Conservation (phyloP, 2,329 filamentous ascomycete genomes). For the Penicillium sp. region DNA sequence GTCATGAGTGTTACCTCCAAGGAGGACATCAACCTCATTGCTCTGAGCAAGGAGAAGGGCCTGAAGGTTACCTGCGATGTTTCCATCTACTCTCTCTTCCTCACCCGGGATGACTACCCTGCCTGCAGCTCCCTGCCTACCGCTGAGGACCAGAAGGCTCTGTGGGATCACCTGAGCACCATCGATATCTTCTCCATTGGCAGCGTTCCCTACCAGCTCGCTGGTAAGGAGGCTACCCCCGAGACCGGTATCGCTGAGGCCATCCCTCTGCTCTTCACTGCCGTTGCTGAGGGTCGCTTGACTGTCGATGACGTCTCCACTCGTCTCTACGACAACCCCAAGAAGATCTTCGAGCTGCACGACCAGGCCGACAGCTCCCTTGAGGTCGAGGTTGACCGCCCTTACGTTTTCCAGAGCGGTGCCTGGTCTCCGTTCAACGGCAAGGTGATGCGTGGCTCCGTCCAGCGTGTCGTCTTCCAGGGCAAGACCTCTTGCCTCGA, state of each 20-base stretch:
- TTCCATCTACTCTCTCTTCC: constrained; percentile 75
- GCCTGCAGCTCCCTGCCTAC: constrained; percentile 65
- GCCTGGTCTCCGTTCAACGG: constrained; percentile 73
- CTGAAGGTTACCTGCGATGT: constrained; percentile 80
- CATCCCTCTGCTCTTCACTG: constrained; percentile 72
- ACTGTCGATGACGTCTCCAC: constrained; percentile 72
- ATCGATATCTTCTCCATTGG: constrained; percentile 81
- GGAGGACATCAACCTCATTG: constrained; percentile 76
- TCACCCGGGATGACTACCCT: constrained; percentile 70
- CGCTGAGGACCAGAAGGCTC: constrained; percentile 68
- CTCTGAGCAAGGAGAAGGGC: constrained; percentile 78
- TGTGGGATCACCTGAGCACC: constrained; percentile 71
- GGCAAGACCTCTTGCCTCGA: constrained; percentile 74
- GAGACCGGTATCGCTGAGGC: constrained; percentile 71
- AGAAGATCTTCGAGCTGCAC: constrained; percentile 79
- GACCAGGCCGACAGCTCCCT: constrained; percentile 73
- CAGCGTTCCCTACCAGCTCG: constrained; percentile 75
- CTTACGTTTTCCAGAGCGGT: constrained; percentile 59
- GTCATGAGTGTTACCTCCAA: constrained; percentile 79
- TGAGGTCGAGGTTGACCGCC: constrained; percentile 74
- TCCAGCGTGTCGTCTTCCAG: constrained; percentile 75
- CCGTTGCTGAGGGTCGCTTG: constrained; percentile 71
- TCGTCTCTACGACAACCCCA: constrained; percentile 75
- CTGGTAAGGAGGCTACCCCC: constrained; percentile 59
- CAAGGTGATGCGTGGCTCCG: constrained; percentile 66